These are phyloP conservation scores for Plantago ovata DNA, from an alignment of 257 asterid genomes.

Conservation along the genomic window DNA sequence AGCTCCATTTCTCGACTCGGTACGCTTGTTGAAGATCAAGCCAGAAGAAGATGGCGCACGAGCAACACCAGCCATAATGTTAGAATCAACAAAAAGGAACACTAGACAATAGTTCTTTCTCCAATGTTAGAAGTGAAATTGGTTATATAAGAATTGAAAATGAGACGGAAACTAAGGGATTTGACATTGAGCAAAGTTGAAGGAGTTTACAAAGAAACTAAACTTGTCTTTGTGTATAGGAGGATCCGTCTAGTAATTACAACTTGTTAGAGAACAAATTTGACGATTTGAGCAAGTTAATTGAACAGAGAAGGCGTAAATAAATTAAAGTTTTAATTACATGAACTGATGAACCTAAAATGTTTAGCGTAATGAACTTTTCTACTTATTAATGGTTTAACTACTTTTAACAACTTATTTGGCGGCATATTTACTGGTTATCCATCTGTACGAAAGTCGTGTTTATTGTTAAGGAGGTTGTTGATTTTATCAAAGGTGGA, in stretches of 20 bases:
- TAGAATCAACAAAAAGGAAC: not conserved
- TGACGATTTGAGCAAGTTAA: slow-evolving; percentile 32
- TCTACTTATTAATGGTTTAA: not conserved
- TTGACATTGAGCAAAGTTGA: slow-evolving; percentile 8
- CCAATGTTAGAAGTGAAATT: not conserved
- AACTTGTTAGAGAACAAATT: slow-evolving; percentile 12
- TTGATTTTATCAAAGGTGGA: not conserved
- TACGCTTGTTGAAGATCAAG: slow-evolving; percentile 29
- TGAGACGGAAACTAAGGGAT: not conserved
- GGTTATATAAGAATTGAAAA: not conserved
- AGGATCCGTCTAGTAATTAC: slow-evolving; percentile 30
- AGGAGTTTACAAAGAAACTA: slow-evolving; percentile 37
- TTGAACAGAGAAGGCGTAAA: too few relatives aligned
- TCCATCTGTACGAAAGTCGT: not conserved
- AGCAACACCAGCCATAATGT: slow-evolving; percentile 42
- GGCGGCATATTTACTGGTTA: not conserved
- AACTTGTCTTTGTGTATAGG: slow-evolving; percentile 23
- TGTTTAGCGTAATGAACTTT: not conserved
- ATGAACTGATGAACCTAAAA: not conserved
- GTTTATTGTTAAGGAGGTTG: not conserved
- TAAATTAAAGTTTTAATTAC: too few relatives aligned
- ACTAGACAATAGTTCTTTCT: too few relatives aligned
- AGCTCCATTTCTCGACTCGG: slow-evolving; percentile 39
- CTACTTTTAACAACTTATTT: not conserved
- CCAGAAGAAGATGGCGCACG: slow-evolving; percentile 38